These are phyloP conservation scores for Saxophila tyrrhenica DNA, from an alignment of 495 filamentous ascomycete genomes.

Conservation along the genomic window DNA sequence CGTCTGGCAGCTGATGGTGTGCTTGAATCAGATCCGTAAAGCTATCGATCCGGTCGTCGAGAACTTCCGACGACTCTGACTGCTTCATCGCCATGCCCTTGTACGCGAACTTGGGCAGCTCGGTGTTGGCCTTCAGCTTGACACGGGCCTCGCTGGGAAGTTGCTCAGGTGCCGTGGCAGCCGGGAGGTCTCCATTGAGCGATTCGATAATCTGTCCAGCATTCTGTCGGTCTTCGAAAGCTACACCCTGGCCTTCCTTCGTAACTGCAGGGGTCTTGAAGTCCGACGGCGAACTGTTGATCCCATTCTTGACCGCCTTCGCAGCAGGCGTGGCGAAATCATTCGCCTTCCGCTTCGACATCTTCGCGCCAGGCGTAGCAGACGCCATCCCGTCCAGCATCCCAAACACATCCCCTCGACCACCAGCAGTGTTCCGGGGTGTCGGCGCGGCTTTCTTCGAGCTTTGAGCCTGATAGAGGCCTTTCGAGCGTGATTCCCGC, in stretches of 20 bases:
- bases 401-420: conserved; percentile 58
- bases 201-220: conserved; percentile 72
- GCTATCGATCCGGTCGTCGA: conserved; percentile 90
- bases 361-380: conserved; percentile 48
- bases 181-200: conserved; percentile 62
- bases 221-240: conserved; percentile 18
- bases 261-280: conserved; percentile 20
- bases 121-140: conserved; percentile 67
- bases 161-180: conserved; percentile 37
- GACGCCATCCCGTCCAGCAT: conserved; percentile 78
- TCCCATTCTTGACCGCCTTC: conserved; percentile 38
- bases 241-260: not conserved
- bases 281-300: conserved; percentile 37
- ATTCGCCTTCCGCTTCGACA: conserved; percentile 50
- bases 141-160: conserved; percentile 67
- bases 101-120: conserved; percentile 81
- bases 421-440: conserved; percentile 46
- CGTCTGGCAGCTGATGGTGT: conserved; percentile 62
- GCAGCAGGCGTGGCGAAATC: conserved; percentile 44
- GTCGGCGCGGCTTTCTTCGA: conserved; percentile 57
- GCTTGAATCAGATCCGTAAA: conserved; percentile 62
- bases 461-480: conserved; percentile 36
- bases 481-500: conserved; percentile 51
- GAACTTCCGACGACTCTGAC: conserved; percentile 78
- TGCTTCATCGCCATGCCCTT: conserved; percentile 91